Base-by-base conservation (phyloP, 345 rosid species). In the Cardiospermum halicacabum region DNA sequence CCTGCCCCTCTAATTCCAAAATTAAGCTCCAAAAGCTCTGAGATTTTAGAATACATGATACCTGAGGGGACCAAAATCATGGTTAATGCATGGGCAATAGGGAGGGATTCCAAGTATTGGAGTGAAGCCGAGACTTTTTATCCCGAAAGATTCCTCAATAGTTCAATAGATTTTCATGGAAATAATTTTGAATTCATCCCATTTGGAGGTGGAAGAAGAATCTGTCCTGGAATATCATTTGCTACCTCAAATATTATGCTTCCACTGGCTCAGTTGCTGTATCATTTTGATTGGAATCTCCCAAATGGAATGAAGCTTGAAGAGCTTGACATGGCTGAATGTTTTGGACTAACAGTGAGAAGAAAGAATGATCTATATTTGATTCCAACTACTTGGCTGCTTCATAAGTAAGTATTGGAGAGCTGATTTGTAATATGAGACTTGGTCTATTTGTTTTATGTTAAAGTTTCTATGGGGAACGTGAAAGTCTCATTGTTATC, bases 191-290 rank as follows among this genome's bases (percentile, higher is more conserved):
- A 36, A 40, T 66, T 28, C 48, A 65, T 72, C 18, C 67, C 75
- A 21, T 72, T 72, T 3, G 75, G 75, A 1, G 48, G 45, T 0
- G 71, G 75, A 47, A 66, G 66, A 21, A 65, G 75, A 66, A 66
- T 66, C 0, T 72, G 71, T 31, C 75, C 64, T 1, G 63, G 67
- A 19, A 53, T 72, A 12, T n/a, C 13, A 12, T 60, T 66, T 2
- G 75, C 53, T 7, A 3, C 47, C 0, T 53, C 67, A 0, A 66
- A 32, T 39, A 27, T 72, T 3, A 71, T 59, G 57, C 66, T 72
- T 2, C 51, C 56, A 7, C 55, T 72, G 5, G 62, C 75, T 1
- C 56, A 24, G 24, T 8, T 72, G 24, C 21, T 72, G 49, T 72
- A 45, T 40, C 70, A 66, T 36, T 72, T 72, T 27, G 63, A 72